Evolutionary conservation across 1,139 yeast genomes (phyloP).

Genomic region (Lodderomyces elongisporus): DNA sequence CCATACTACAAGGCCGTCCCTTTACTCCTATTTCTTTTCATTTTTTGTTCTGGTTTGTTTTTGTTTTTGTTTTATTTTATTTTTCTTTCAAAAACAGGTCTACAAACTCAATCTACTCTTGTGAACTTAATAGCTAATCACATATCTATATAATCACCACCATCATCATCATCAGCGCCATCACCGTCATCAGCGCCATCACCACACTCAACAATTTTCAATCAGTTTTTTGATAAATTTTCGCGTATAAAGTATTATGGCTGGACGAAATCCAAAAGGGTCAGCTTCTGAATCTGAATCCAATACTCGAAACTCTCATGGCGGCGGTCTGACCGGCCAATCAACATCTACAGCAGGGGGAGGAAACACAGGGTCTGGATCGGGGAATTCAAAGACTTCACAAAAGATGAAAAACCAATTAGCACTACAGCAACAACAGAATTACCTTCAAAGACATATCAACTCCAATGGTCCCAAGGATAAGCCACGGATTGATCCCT

Average conservation of each 20-base stretch:
- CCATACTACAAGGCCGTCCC: no score
- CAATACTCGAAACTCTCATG: slow-evolving; percentile 6
- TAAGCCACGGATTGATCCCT: slow-evolving; percentile 41
- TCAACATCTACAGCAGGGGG: slow-evolving; percentile 12
- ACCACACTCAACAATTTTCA: no score
- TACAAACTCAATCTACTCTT: no score
- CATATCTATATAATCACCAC: no score
- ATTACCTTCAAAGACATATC: slow-evolving; percentile 52
- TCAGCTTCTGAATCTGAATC: slow-evolving; percentile 42
- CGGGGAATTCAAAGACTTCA: slow-evolving; percentile 32
- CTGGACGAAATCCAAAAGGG: slow-evolving; percentile 20
- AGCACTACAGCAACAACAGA: slow-evolving; percentile 58
- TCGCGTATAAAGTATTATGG: slow-evolving; percentile 5
- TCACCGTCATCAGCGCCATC: no score
- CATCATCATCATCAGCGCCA: background rate
- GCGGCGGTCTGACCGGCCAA: no score
- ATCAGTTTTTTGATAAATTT: no score
- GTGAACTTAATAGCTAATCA: no score
- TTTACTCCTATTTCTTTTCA: no score
- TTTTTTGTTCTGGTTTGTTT: no score
- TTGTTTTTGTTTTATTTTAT: no score
- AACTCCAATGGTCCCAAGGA: slow-evolving; percentile 64
- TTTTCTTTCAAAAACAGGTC: no score
- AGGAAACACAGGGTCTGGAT: slow-evolving; percentile 2
- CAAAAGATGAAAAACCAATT: slow-evolving; percentile 52